These are phyloP conservation scores for Emericellopsis cladophorae DNA, from an alignment of 2,329 filamentous ascomycete genomes.

Conservation along the genomic window DNA sequence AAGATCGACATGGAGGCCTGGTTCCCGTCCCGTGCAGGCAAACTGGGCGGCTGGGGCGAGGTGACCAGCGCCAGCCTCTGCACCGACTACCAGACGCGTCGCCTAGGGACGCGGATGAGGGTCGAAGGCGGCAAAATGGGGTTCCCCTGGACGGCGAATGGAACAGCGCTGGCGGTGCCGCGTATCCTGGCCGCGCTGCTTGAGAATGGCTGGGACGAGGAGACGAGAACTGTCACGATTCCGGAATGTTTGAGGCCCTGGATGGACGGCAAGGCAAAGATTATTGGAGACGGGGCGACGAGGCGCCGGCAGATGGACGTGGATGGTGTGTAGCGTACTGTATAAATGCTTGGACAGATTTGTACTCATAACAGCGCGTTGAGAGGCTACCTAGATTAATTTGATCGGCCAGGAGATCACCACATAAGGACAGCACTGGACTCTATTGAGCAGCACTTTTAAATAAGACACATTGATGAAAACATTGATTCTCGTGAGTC, in stretches of 20 bases:
- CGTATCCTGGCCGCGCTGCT: slow-evolving; percentile 78
- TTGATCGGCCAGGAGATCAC: too few relatives aligned
- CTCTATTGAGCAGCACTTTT: too few relatives aligned
- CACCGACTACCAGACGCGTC: slow-evolving; percentile 84
- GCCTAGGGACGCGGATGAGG: slow-evolving; percentile 65
- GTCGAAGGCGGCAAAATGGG: slow-evolving; percentile 38
- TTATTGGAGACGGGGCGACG: slow-evolving; percentile 28
- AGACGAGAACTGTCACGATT: slow-evolving; percentile 52
- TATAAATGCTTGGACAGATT: too few relatives aligned
- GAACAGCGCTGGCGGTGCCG: slow-evolving; percentile 84
- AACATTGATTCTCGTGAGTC: too few relatives aligned
- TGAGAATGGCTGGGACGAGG: slow-evolving; percentile 81
- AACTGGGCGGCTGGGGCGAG: slow-evolving; percentile 67
- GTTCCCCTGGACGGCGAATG: slow-evolving; percentile 87
- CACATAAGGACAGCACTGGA: too few relatives aligned
- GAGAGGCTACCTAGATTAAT: too few relatives aligned
- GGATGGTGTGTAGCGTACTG: slow-evolving; percentile 10
- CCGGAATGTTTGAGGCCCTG: slow-evolving; percentile 70
- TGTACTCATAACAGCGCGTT: too few relatives aligned
- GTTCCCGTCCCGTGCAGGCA: slow-evolving; percentile 60
- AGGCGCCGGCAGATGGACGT: slow-evolving; percentile 11
- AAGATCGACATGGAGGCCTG: slow-evolving; percentile 92
- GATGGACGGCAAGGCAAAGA: slow-evolving; percentile 66
- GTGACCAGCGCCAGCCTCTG: slow-evolving; percentile 84
- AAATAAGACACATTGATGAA: too few relatives aligned